Conservation (phyloP, 306 rosid species). For the Clitoria ternatea region DNA sequence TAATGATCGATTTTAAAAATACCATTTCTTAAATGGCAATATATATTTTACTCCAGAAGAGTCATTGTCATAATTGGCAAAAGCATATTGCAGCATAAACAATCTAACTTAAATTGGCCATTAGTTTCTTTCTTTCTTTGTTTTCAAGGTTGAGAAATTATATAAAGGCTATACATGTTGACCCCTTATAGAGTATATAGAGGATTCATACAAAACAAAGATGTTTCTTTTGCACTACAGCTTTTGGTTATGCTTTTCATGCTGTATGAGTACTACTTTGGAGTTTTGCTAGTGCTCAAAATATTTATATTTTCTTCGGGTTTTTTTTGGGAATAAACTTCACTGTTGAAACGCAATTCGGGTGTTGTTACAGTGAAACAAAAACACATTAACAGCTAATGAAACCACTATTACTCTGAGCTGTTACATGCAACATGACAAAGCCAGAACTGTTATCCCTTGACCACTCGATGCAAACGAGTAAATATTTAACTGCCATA, state of each 20-base stretch:
- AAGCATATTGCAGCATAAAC: too few relatives aligned
- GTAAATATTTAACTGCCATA: not conserved
- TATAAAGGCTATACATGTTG: not conserved
- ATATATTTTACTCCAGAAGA: too few relatives aligned
- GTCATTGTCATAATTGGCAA: too few relatives aligned
- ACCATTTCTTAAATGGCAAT: too few relatives aligned
- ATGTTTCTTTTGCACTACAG: not conserved
- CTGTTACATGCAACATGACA: conserved; percentile 7
- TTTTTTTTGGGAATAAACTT: not conserved
- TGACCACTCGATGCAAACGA: not conserved
- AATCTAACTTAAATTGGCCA: not conserved
- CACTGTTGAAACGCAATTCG: not conserved
- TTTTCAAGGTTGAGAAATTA: not conserved
- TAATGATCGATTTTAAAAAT: too few relatives aligned
- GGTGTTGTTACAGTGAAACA: conserved; percentile 11
- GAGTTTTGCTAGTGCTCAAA: not conserved
- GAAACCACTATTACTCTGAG: not conserved
- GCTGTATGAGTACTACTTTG: not conserved
- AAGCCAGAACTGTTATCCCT: conserved; percentile 21
- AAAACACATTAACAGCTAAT: conserved; percentile 10
- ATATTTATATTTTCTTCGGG: not conserved
- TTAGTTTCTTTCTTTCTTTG: not conserved
- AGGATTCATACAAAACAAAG: not conserved
- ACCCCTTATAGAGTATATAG: too few relatives aligned
- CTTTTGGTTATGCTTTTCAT: not conserved